phyloP scores from a whole-genome alignment of 176 grass and related monocot species.

The Ananas comosus region DNA sequence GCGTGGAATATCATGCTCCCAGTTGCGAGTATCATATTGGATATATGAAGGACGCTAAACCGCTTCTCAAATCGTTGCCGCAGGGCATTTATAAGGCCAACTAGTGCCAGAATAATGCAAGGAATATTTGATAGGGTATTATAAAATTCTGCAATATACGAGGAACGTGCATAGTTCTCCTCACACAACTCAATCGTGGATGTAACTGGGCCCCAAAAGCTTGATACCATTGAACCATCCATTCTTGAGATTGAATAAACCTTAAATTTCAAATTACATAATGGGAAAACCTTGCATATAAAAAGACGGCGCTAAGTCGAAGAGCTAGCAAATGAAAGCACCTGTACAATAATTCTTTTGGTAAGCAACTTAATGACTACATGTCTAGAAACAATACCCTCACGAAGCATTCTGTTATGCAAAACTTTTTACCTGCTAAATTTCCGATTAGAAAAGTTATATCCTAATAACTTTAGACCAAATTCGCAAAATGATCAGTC shows the following conservation, averaged over 20 bases:
- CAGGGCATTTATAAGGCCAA: slow-evolving; percentile 58
- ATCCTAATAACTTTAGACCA: background rate
- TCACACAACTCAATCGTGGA: slow-evolving; percentile 65
- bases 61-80: slow-evolving; percentile 74
- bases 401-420: background rate
- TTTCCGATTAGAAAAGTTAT: background rate
- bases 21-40: slow-evolving; percentile 72
- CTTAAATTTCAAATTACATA: slow-evolving; percentile 6
- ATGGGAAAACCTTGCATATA: background rate
- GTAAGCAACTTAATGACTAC: no score
- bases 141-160: slow-evolving; percentile 78
- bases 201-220: slow-evolving; percentile 83
- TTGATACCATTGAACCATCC: slow-evolving; percentile 59
- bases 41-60: slow-evolving; percentile 74
- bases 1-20: slow-evolving; percentile 83
- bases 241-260: slow-evolving; percentile 20
- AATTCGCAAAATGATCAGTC: background rate
- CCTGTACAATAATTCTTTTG: background rate
- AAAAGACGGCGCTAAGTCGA: slow-evolving; percentile 1
- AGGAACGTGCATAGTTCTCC: slow-evolving; percentile 56
- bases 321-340: background rate
- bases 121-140: slow-evolving; percentile 73
- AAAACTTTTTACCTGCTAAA: background rate
- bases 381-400: no score
- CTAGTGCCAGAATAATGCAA: slow-evolving; percentile 52